A percentile compares a stretch with the other conserved stretches of the same genome.
phyloP scores from a whole-genome alignment of 2,329 filamentous ascomycete genomes.

The Aspergillus ruber region DNA sequence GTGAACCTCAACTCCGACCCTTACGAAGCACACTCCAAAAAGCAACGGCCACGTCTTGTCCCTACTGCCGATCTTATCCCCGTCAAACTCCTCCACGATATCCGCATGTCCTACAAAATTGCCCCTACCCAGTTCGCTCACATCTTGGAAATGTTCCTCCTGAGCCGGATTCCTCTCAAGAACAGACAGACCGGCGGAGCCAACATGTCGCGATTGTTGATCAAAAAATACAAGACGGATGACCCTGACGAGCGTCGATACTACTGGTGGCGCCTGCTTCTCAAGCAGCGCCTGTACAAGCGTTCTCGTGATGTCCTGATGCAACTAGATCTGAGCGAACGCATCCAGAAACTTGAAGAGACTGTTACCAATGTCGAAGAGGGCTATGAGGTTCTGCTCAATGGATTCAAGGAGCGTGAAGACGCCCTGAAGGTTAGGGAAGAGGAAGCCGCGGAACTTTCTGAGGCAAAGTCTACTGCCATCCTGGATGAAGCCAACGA shows the following conservation, averaged over 20 bases:
- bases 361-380: slow-evolving; percentile 52
- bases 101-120: slow-evolving; percentile 52
- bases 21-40: slow-evolving; percentile 26
- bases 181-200: slow-evolving; percentile 44
- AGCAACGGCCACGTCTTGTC: slow-evolving; percentile 32
- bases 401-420: slow-evolving; percentile 29
- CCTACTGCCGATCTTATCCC: slow-evolving; percentile 52
- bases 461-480: slow-evolving; percentile 19
- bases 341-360: slow-evolving; percentile 54
- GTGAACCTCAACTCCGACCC: slow-evolving; percentile 44
- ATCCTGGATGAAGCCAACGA: slow-evolving; percentile 20
- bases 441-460: slow-evolving; percentile 15
- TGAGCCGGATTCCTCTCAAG: slow-evolving; percentile 48
- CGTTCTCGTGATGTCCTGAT: slow-evolving; percentile 54
- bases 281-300: slow-evolving; percentile 57
- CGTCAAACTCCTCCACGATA: slow-evolving; percentile 41
- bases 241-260: slow-evolving; percentile 54
- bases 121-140: slow-evolving; percentile 56
- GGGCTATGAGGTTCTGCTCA: slow-evolving; percentile 53
- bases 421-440: slow-evolving; percentile 21
- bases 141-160: slow-evolving; percentile 57
- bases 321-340: slow-evolving; percentile 53
- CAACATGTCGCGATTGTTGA: slow-evolving; percentile 47
- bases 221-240: slow-evolving; percentile 39
- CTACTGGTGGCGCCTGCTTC: slow-evolving; percentile 60